These are phyloP conservation scores for Terana coerulea DNA, from an alignment of 768 basidiomycete genomes.

Conservation along the genomic window DNA sequence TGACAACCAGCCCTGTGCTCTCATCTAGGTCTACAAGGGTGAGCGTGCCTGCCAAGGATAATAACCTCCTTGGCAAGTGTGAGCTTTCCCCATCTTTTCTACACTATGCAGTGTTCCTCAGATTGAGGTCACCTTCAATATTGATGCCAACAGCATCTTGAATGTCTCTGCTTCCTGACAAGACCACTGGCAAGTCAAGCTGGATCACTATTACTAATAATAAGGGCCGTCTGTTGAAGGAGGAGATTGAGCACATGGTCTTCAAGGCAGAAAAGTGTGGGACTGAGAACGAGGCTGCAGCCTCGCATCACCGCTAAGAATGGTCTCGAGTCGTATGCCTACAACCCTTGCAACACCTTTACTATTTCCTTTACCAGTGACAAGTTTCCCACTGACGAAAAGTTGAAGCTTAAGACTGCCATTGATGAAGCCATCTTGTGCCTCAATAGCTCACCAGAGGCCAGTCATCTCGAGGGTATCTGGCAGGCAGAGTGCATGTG, in stretches of 20 bases:
- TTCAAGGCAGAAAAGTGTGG: slow-evolving; percentile 91
- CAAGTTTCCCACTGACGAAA: slow-evolving; percentile 87
- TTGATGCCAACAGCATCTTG: slow-evolving; percentile 94
- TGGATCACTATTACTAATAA: slow-evolving; percentile 94
- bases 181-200: slow-evolving; percentile 95
- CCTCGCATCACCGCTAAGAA: slow-evolving; percentile 86
- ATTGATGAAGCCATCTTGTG: slow-evolving; percentile 82
- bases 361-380: slow-evolving; percentile 79
- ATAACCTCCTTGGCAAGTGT: slow-evolving; percentile 98
- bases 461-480: no score
- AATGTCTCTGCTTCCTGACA: slow-evolving; percentile 95
- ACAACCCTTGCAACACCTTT: slow-evolving; percentile 91
- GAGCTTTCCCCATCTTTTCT: slow-evolving; percentile 93
- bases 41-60: slow-evolving; percentile 99
- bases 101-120: slow-evolving; percentile 98
- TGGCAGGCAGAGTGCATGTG: no score
- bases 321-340: slow-evolving; percentile 88
- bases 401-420: slow-evolving; percentile 73
- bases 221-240: slow-evolving; percentile 95
- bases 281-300: slow-evolving; percentile 83
- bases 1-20: slow-evolving; percentile 97
- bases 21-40: slow-evolving; percentile 98
- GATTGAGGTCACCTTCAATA: slow-evolving; percentile 96
- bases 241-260: slow-evolving; percentile 99
- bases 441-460: slow-evolving; percentile 87